A percentile compares a stretch with the other conserved stretches of the same genome.
Evolutionary conservation across 2,329 filamentous ascomycete species (phyloP).

Genomic region (Alternaria incomplexa): DNA sequence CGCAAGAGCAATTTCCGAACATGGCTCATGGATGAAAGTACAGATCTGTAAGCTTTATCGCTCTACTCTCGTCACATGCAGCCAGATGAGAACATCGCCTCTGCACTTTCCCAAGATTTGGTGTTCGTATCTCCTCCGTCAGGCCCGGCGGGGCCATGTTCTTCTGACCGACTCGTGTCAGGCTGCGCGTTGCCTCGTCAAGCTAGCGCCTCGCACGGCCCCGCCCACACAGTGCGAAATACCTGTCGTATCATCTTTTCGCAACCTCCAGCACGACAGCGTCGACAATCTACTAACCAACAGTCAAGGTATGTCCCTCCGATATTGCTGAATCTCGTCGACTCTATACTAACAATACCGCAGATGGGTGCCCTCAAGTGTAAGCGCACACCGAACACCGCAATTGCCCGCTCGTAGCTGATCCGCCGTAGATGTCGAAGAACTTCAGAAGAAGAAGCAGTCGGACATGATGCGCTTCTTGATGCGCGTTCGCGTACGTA

Average conservation of each 20-base stretch:
- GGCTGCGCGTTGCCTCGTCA: neutral
- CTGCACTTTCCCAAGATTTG: neutral
- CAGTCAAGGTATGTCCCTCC: slow-evolving; percentile 43
- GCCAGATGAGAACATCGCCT: neutral
- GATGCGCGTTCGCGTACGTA: slow-evolving; percentile 72
- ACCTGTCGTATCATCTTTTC: slow-evolving; percentile 23
- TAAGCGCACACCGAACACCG: slow-evolving; percentile 18
- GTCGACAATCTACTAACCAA: slow-evolving; percentile 43
- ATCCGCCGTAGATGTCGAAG: slow-evolving; percentile 73
- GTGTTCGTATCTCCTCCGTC: neutral
- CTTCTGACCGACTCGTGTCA: neutral
- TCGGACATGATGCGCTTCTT: slow-evolving; percentile 99
- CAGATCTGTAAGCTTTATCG: accelerated
- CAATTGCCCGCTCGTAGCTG: slow-evolving; percentile 48
- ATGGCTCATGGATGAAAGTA: neutral
- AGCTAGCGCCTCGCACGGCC: slow-evolving; percentile 2
- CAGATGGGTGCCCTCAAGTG: slow-evolving; percentile 99
- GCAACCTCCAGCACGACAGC: slow-evolving; percentile 27
- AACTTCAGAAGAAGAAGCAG: slow-evolving; percentile 99
- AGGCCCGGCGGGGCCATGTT: slow-evolving; percentile 9
- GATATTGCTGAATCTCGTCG: neutral
- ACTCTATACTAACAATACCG: slow-evolving; percentile 27
- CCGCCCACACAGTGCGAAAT: slow-evolving; percentile 34
- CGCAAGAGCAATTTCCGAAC: neutral
- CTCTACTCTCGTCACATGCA: neutral